Conservation (phyloP, 148 eudicot species). For the Cornus suecica region DNA sequence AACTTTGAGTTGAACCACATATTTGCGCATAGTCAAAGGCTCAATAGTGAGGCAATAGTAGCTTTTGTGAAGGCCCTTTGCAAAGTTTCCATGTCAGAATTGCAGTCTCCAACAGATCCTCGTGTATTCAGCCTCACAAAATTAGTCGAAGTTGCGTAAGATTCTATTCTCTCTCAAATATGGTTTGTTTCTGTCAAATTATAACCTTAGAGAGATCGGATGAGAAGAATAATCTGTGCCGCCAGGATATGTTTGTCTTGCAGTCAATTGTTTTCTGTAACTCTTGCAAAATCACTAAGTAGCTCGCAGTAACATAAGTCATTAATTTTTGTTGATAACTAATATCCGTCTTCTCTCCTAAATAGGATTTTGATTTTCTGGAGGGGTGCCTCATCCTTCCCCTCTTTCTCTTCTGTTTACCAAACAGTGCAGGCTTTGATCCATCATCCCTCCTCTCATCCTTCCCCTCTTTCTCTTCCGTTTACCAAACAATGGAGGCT, state of each 20-base stretch:
- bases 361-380: background rate
- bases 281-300: background rate
- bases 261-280: background rate
- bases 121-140: conserved; percentile 97
- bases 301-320: background rate
- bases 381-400: too few species aligned
- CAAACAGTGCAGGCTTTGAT: background rate
- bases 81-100: conserved; percentile 94
- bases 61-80: conserved; percentile 94
- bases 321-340: background rate
- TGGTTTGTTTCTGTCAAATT: background rate
- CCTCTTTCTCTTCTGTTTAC: too few species aligned
- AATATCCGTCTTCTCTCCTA: background rate
- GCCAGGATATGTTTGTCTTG: background rate
- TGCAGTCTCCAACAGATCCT: conserved; percentile 99
- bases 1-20: conserved; percentile 95
- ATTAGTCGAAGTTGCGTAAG: conserved; percentile 99
- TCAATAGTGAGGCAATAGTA: conserved; percentile 97
- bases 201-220: background rate
- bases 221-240: background rate
- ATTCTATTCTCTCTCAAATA: conserved; percentile 23
- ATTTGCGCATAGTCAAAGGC: conserved; percentile 98
- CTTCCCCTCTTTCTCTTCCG: too few species aligned
- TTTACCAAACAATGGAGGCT: too few species aligned
- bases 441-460: background rate